Evolutionary conservation across 805 yeast genomes (phyloP).

Genomic region (Yarrowia osloensis): DNA sequence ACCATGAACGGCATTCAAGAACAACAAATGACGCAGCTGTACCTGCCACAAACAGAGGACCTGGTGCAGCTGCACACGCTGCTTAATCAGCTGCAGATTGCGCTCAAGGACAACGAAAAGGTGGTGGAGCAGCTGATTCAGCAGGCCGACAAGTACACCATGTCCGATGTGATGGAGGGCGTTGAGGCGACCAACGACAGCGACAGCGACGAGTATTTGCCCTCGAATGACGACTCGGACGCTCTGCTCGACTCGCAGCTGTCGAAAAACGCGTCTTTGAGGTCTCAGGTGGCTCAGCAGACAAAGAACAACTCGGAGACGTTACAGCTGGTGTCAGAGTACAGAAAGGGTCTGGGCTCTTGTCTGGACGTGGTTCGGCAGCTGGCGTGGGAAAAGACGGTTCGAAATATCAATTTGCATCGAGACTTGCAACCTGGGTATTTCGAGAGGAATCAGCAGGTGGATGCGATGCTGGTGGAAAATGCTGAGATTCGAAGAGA

Average conservation of each 20-base stretch:
- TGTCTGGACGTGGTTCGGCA: slow-evolving; percentile 34
- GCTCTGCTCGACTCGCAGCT: neutral
- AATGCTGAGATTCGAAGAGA: slow-evolving; percentile 34
- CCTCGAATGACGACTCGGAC: neutral
- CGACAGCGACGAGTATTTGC: neutral
- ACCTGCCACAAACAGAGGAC: slow-evolving; percentile 27
- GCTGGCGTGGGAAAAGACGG: slow-evolving; percentile 34
- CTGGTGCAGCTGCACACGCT: slow-evolving; percentile 2
- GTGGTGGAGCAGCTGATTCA: slow-evolving; percentile 4
- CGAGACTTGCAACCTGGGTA: slow-evolving; percentile 27
- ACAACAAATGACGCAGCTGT: slow-evolving; percentile 21
- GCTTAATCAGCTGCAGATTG: slow-evolving; percentile 9
- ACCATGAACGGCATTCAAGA: slow-evolving; percentile 9
- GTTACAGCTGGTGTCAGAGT: slow-evolving; percentile 32
- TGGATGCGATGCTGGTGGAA: slow-evolving; percentile 34
- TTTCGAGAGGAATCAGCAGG: slow-evolving; percentile 23
- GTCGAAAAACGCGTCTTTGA: slow-evolving; percentile 30
- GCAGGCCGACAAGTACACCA: slow-evolving; percentile 27
- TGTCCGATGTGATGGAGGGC: neutral
- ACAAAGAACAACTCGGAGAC: slow-evolving; percentile 31
- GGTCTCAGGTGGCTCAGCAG: slow-evolving; percentile 31
- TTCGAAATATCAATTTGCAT: slow-evolving; percentile 34
- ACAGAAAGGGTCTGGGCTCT: slow-evolving; percentile 33
- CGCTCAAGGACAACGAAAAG: slow-evolving; percentile 21
- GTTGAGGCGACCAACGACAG: neutral